Evolutionary conservation across 257 asterid species (phyloP), one percentile per base, ranked within the genome.

Genomic region (Petrea volubilis): DNA sequence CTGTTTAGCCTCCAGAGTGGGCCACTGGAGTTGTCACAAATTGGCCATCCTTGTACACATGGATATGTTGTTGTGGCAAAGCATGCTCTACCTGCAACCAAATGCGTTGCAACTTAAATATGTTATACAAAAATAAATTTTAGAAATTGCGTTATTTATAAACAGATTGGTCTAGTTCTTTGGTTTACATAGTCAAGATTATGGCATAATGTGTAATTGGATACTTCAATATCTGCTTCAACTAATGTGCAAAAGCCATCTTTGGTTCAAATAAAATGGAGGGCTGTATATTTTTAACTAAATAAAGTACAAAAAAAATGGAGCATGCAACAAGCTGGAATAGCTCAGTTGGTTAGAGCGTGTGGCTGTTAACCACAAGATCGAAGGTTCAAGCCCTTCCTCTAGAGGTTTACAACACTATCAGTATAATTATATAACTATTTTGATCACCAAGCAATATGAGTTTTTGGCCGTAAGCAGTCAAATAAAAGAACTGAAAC

Each of bases 311-410:
- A 36, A 7, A 13, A 60, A 71, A 60, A 18, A 40, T 71, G 61
- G 52, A 61, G 51, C 67, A 44, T 38, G 7, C 38, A 31, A 2
- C 47, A 58, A 77, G 97, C 97, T 95, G 97, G 97, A 90, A 92
- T 95, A 88, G 97, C 97, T 92, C 98, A 95, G 99, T 83, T 92
- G 99, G 96, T 77, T 95, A 92, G 96, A 90, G 96, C 97, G 97
- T 92, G 96, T 92, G 98, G 99, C 98, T 92, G 96, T 90, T 92
- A 92, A 92, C 99, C 97, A 90, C 96, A 92, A 95, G 98, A 97
- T 92, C 94, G 92, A 94, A 92, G 96, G 97, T 88, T 82, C 90
- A 27, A 85, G 5, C 85, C 87, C 87, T 85, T n/a, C n/a, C n/a
- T n/a, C n/a, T n/a, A n/a, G n/a, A n/a, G n/a, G n/a, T n/a, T n/a